Conservation (phyloP, 352 stramenopile species). For the Phytophthora kernoviae region DNA sequence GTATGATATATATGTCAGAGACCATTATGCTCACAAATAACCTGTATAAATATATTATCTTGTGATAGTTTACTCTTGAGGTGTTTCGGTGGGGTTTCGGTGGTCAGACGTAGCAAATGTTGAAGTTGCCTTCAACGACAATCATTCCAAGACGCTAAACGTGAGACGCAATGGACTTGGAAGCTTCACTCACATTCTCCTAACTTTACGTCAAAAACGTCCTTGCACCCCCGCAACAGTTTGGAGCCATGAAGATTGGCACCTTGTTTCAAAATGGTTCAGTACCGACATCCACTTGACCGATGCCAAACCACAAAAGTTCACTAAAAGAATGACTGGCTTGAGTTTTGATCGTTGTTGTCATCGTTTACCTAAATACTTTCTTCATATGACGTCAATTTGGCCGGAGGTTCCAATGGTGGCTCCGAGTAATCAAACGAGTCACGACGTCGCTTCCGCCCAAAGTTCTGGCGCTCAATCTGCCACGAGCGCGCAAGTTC, state of each 20-base stretch:
- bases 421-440: constrained; percentile 80
- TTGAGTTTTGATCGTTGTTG: constrained; percentile 34
- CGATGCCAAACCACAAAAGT: no score
- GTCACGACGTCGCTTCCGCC: constrained; percentile 71
- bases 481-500: constrained; percentile 78
- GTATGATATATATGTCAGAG: background rate
- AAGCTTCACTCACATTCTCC: background rate
- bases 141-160: background rate
- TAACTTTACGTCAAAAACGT: background rate
- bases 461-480: constrained; percentile 79
- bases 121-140: background rate
- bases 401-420: constrained; percentile 55
- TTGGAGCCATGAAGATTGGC: no score
- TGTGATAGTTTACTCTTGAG: no score
- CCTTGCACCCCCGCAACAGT: no score
- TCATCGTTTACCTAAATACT: constrained; percentile 78
- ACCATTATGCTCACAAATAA: background rate
- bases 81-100: background rate
- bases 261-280: no score
- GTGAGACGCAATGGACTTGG: background rate
- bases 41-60: background rate
- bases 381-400: constrained; percentile 84
- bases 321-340: background rate
- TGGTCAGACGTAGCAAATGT: background rate
- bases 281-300: no score